Evolutionary conservation across 2,329 filamentous ascomycete genomes (phyloP), one percentile per base, ranked within the genome.

Genomic region (Cytospora piceae): DNA sequence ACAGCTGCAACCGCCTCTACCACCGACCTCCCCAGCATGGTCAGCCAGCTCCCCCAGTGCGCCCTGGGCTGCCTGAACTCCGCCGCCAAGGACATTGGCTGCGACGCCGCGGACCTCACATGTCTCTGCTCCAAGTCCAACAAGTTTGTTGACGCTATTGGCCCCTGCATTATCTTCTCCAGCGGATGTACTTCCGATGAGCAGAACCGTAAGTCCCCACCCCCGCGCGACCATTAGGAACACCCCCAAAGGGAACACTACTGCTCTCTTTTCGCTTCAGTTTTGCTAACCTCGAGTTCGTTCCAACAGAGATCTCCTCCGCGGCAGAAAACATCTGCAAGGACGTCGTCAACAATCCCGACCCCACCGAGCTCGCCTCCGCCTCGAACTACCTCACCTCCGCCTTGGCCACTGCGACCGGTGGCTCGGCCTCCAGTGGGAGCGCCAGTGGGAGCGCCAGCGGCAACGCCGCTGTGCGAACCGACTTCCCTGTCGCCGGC

Each of bases 41-140:
- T 74, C 54, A 67, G 69, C 63, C 60, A 70, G 53, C 59, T 74
- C 32, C 73, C 73, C 4, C 15, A 61, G 14, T 74, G 73, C 66
- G 72, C 70, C 29, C 39, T 73, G 20, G 52, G 59, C 34, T 74
- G 73, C 62, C 68, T 73, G 58, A 24, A 66, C 20, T 14, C 39
- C 0, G 68, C 70, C 1, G 70, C 72, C 6, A 32, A 29, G 11
- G 5, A 55, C 17, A 62, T 73, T 53, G 59, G 62, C 67, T 74
- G 73, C 63, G 59, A 20, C 1, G 59, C 65, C 1, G 65, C 71
- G 6, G 70, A 74, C 63, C 65, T 74, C 17, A 31, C 68, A n/a
- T 74, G 73, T 58, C 64, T 74, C 52, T 71, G 70, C 63, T 49
- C 64, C 58, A 70, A 69, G 27, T 46, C 58, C 20, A 15, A 29